phyloP scores from a whole-genome alignment of 495 filamentous ascomycete genomes.

The Penicillium desertorum region DNA sequence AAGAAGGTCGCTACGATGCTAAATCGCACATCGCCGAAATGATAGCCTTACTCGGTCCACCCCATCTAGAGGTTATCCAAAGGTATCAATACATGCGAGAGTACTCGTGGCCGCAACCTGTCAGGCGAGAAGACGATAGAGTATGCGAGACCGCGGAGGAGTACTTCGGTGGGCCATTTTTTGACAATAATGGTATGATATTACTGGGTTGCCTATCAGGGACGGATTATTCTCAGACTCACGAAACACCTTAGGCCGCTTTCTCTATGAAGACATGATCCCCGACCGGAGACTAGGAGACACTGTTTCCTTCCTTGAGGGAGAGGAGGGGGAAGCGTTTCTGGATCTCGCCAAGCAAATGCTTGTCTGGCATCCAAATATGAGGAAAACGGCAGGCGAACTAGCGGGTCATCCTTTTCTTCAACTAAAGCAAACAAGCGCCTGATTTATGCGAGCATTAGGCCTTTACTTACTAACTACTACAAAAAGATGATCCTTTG shows the following conservation, averaged over 20 bases:
- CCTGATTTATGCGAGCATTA: conserved; percentile 27
- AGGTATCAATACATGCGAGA: conserved; percentile 42
- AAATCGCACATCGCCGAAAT: conserved; percentile 45
- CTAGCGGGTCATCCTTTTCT: conserved; percentile 40
- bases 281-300: conserved; percentile 35
- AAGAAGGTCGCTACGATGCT: conserved; percentile 33
- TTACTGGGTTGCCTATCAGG: conserved; percentile 24
- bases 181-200: conserved; percentile 41
- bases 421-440: conserved; percentile 33
- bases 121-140: conserved; percentile 36
- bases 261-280: conserved; percentile 37
- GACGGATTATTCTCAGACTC: conserved; percentile 29
- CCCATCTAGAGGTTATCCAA: conserved; percentile 43
- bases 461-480: no score
- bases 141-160: conserved; percentile 38
- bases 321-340: conserved; percentile 44
- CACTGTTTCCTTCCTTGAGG: conserved; percentile 33
- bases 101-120: conserved; percentile 35
- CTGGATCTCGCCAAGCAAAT: conserved; percentile 43
- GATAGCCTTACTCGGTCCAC: conserved; percentile 46
- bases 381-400: conserved; percentile 39
- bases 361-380: conserved; percentile 40
- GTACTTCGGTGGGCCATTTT: conserved; percentile 43
- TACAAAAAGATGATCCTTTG: no score
- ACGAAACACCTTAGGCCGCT: conserved; percentile 36